These are phyloP conservation scores for Bidens hawaiensis DNA, from an alignment of 140 eudicot genomes.

Conservation along the genomic window DNA sequence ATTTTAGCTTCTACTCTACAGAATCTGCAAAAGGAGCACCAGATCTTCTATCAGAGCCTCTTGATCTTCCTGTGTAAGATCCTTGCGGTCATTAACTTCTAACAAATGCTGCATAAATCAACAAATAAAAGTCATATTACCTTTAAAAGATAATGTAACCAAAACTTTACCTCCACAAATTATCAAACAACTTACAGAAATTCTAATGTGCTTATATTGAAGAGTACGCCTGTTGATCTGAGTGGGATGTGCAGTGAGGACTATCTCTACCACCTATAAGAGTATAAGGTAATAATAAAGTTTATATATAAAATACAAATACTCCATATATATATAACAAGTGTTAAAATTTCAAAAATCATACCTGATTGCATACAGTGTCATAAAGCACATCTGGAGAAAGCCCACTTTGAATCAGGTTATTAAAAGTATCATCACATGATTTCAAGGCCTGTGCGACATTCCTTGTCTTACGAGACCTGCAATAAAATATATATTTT, in stretches of 20 bases:
- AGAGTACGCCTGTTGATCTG: slow-evolving; percentile 93
- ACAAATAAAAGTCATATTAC: not conserved
- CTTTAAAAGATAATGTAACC: not conserved
- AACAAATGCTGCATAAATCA: slow-evolving; percentile 67
- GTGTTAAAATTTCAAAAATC: not conserved
- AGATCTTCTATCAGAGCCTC: slow-evolving; percentile 93
- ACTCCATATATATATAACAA: not conserved
- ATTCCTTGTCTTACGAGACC: slow-evolving; percentile 60
- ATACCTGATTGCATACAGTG: slow-evolving; percentile 88
- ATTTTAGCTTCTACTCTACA: slow-evolving; percentile 1
- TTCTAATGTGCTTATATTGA: slow-evolving; percentile 82
- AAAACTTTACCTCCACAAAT: not conserved
- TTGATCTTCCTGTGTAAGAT: slow-evolving; percentile 83
- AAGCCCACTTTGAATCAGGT: slow-evolving; percentile 76
- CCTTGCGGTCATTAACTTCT: slow-evolving; percentile 80
- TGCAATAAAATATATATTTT: slow-evolving; percentile 26
- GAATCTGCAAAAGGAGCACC: slow-evolving; percentile 43
- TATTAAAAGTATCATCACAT: slow-evolving; percentile 83
- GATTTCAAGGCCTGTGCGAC: slow-evolving; percentile 72
- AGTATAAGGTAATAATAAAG: slow-evolving; percentile 19
- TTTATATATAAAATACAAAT: no score
- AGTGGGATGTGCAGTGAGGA: slow-evolving; percentile 98
- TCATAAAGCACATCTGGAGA: slow-evolving; percentile 80
- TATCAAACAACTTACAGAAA: slow-evolving; percentile 55
- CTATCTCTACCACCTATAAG: slow-evolving; percentile 91